phyloP scores from a whole-genome alignment of 805 yeast species.

The Citeromyces matritensis region DNA sequence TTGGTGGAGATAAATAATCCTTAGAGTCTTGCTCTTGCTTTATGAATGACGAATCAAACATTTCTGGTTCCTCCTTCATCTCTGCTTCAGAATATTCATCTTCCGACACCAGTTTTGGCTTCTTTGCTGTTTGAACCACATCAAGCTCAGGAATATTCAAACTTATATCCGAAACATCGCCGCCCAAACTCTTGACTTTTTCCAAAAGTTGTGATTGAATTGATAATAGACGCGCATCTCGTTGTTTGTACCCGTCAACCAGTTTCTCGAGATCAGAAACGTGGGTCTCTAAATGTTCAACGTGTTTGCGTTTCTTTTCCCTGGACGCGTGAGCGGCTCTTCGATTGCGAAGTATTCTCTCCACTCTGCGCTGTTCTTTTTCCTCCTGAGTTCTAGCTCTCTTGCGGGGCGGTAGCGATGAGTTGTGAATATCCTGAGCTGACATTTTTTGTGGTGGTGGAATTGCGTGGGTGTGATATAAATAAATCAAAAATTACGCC shows the following conservation, averaged over 20 bases:
- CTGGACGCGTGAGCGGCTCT: constrained; percentile 97
- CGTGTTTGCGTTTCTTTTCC: constrained; percentile 88
- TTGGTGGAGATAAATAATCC: not conserved
- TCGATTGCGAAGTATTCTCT: constrained; percentile 83
- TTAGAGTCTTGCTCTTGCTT: not conserved
- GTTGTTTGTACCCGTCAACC: not conserved
- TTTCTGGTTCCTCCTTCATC: constrained; percentile 1
- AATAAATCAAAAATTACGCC: too few species aligned
- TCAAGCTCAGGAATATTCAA: not conserved
- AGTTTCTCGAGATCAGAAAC: constrained; percentile 23
- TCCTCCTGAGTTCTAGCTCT: constrained; percentile 94
- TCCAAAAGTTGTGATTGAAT: constrained; percentile 1
- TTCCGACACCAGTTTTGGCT: not conserved
- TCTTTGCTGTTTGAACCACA: not conserved
- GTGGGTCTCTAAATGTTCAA: constrained; percentile 66
- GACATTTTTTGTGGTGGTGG: too few species aligned
- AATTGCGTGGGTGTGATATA: too few species aligned
- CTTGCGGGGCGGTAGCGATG: constrained; percentile 78
- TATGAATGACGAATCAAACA: not conserved
- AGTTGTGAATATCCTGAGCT: too few species aligned
- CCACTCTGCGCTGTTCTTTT: constrained; percentile 91
- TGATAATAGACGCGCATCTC: not conserved
- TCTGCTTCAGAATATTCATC: constrained; percentile 2
- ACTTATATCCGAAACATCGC: constrained; percentile 3
- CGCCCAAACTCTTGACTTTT: constrained; percentile 2